phyloP scores from a whole-genome alignment of 805 yeast genomes.

The Schwanniomyces pseudopolymorphus region DNA sequence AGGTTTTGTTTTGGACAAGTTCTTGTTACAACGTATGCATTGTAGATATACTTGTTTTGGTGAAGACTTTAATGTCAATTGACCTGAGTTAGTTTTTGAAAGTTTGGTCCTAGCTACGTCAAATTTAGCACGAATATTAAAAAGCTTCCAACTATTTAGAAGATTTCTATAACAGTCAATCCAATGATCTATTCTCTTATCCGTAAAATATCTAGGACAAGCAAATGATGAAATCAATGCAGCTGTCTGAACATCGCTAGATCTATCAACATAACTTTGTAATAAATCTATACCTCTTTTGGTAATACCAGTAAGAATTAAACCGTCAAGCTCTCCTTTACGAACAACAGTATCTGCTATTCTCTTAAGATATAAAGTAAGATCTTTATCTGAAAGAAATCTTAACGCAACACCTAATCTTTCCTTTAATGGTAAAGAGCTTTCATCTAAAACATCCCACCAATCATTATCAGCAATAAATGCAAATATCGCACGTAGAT shows the following conservation, averaged over 20 bases:
- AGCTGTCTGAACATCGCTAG: conserved; percentile 91
- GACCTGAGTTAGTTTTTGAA: conserved; percentile 52
- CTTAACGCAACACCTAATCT: conserved; percentile 88
- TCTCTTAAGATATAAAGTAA: conserved; percentile 67
- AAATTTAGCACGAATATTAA: conserved; percentile 76
- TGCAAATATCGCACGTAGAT: conserved; percentile 87
- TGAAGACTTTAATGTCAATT: conserved; percentile 45
- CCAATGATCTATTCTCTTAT: conserved; percentile 77
- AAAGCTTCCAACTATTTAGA: conserved; percentile 78
- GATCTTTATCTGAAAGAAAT: conserved; percentile 76
- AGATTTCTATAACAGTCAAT: conserved; percentile 63
- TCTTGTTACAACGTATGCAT: conserved; percentile 80
- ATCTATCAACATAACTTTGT: conserved; percentile 84
- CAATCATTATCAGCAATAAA: conserved; percentile 92
- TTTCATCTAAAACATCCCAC: conserved; percentile 93
- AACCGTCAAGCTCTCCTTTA: conserved; percentile 87
- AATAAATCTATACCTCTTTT: conserved; percentile 77
- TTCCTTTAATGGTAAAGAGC: conserved; percentile 83
- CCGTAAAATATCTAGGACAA: conserved; percentile 78
- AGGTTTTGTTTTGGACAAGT: conserved; percentile 45
- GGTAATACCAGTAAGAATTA: conserved; percentile 88
- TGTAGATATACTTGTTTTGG: conserved; percentile 80
- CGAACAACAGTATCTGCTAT: conserved; percentile 69
- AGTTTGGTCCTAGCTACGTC: conserved; percentile 76
- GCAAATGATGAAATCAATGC: conserved; percentile 78